Evolutionary conservation across 2,329 filamentous ascomycete species (phyloP).

Genomic region (Aspergillaceae sp.): DNA sequence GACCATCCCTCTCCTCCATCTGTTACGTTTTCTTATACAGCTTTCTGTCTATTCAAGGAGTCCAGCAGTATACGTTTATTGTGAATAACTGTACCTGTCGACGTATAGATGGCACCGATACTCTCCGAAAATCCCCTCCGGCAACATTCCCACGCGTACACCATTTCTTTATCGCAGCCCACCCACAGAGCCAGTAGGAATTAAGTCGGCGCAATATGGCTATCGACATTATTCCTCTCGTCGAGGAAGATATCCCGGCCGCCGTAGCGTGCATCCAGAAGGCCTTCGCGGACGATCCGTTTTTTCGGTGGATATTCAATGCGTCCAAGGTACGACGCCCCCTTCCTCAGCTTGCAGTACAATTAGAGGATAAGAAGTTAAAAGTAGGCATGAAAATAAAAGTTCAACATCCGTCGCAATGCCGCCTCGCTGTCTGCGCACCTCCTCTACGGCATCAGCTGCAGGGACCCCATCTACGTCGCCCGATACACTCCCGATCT

Average conservation of each 20-base stretch:
- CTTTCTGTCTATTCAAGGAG: too few species aligned
- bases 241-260: constrained; percentile 52
- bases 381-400: constrained; percentile 3
- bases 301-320: constrained; percentile 58
- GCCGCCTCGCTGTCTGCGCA: constrained; percentile 55
- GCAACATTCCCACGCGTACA: constrained; percentile 24
- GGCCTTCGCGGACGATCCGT: constrained; percentile 59
- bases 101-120: constrained; percentile 23
- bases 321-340: constrained; percentile 42
- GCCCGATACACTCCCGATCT: constrained; percentile 48
- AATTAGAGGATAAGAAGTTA: not conserved
- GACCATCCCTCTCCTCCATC: too few species aligned
- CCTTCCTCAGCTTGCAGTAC: not conserved
- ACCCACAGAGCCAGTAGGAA: constrained; percentile 22
- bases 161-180: constrained; percentile 25
- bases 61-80: too few species aligned
- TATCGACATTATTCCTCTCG: constrained; percentile 50
- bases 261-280: constrained; percentile 58
- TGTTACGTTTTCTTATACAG: not conserved
- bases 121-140: constrained; percentile 23
- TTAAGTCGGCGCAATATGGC: constrained; percentile 29
- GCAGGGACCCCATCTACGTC: constrained; percentile 58
- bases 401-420: constrained; percentile 55
- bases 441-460: constrained; percentile 59
- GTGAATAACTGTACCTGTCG: not conserved